Conservation (phyloP, 1,284 basidiomycete genomes). For the Porodaedalea pini region DNA sequence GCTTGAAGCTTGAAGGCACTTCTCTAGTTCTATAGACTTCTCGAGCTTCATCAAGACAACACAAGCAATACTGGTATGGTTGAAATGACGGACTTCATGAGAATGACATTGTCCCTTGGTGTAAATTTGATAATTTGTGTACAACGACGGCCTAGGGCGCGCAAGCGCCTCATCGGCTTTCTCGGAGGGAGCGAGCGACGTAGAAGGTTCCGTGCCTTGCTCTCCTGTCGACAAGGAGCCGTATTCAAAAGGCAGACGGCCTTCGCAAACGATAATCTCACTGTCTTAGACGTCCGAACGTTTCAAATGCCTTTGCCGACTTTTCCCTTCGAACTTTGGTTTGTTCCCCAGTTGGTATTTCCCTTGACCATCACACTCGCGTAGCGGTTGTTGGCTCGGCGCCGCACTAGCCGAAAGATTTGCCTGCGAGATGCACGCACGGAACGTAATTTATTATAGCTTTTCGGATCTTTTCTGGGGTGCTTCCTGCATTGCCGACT, state of each 20-base stretch:
- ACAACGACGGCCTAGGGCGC: too few relatives aligned
- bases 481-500: neutral
- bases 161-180: too few relatives aligned
- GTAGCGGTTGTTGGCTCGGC: neutral
- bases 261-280: neutral
- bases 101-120: too few relatives aligned
- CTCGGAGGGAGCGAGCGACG: neutral
- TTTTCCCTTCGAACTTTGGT: neutral
- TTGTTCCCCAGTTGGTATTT: neutral
- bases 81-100: too few relatives aligned
- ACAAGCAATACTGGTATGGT: too few relatives aligned
- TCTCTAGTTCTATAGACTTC: too few relatives aligned
- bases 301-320: neutral
- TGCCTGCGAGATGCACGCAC: neutral
- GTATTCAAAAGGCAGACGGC: neutral
- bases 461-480: neutral
- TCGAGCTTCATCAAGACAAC: too few relatives aligned
- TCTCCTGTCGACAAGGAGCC: neutral
- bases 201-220: neutral
- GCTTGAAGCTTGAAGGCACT: too few relatives aligned
- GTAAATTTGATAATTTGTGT: too few relatives aligned
- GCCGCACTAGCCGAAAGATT: neutral
- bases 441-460: neutral
- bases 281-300: neutral
- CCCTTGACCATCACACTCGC: conserved; percentile 1